Percentiles rank a stretch among this genome's conserved stretches.
Conservation (phyloP, 129 eudicot species). For the Mikania micrantha region DNA sequence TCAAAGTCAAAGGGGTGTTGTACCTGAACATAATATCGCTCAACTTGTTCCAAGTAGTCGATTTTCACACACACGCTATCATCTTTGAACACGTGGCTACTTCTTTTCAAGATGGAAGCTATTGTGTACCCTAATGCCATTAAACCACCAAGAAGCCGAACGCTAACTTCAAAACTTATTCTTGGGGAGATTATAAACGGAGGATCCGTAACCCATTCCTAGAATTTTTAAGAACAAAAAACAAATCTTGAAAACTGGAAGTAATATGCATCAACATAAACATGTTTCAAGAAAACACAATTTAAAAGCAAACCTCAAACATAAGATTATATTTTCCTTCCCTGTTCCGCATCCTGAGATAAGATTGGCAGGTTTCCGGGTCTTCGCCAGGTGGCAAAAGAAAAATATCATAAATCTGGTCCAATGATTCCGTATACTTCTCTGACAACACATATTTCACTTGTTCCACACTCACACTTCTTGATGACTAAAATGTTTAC, state of each 20-base stretch:
- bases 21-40: slow-evolving; percentile 91
- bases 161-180: slow-evolving; percentile 96
- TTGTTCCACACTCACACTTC: slow-evolving; percentile 55
- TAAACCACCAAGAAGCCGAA: slow-evolving; percentile 95
- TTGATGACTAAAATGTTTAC: slow-evolving; percentile 51
- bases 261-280: not conserved
- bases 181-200: slow-evolving; percentile 98
- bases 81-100: slow-evolving; percentile 79
- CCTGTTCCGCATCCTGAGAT: slow-evolving; percentile 85
- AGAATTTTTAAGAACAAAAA: slow-evolving; percentile 19
- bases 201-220: slow-evolving; percentile 95
- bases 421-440: slow-evolving; percentile 49
- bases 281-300: slow-evolving; percentile 1
- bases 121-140: slow-evolving; percentile 99
- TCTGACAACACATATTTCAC: slow-evolving; percentile 62
- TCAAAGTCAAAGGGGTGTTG: not conserved
- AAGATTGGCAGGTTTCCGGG: slow-evolving; percentile 93
- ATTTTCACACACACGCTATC: slow-evolving; percentile 80
- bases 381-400: slow-evolving; percentile 99
- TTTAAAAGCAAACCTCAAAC: slow-evolving; percentile 70
- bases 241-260: not conserved
- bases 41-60: slow-evolving; percentile 86
- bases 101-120: slow-evolving; percentile 88
- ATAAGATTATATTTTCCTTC: slow-evolving; percentile 98
- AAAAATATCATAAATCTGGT: slow-evolving; percentile 85